Conservation (phyloP, 176 grass and related monocot genomes). For the Hyparrhenia diplandra region DNA sequence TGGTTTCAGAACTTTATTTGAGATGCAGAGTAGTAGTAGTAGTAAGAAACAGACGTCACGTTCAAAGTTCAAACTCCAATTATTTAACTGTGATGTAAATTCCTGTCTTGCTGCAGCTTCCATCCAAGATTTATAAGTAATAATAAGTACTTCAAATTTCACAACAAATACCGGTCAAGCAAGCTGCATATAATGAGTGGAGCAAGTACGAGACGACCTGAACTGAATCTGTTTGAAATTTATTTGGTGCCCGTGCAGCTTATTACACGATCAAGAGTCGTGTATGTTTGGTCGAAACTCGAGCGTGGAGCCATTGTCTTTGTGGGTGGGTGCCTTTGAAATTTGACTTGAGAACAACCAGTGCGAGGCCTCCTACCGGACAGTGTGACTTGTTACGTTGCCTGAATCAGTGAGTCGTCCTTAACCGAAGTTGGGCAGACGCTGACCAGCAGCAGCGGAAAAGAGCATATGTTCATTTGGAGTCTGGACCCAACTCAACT, state of each 20-base stretch:
- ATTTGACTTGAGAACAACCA: not conserved
- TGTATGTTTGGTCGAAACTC: too few species aligned
- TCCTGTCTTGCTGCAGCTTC: not conserved
- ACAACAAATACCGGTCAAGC: not conserved
- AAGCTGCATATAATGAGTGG: not conserved
- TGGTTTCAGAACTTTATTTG: not conserved
- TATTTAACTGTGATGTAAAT: too few species aligned
- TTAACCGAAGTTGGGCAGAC: slow-evolving; percentile 2
- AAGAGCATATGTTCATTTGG: not conserved
- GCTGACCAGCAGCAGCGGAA: not conserved
- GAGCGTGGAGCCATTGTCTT: too few species aligned
- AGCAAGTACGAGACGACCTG: not conserved
- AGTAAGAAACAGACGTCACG: not conserved
- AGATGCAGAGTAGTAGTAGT: not conserved
- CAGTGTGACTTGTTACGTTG: not conserved
- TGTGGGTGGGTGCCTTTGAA: not conserved
- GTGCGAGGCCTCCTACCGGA: slow-evolving; percentile 3
- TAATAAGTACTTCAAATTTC: not conserved
- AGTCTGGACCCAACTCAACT: not conserved
- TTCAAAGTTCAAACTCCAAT: not conserved
- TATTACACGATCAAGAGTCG: too few species aligned
- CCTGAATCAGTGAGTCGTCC: not conserved
- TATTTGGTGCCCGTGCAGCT: not conserved
- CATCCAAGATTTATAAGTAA: not conserved
- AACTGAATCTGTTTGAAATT: not conserved